Percentiles rank a stretch among this genome's conserved stretches.
phyloP scores from a whole-genome alignment of 2,329 filamentous ascomycete genomes.

The Furcasterigmium sp. region DNA sequence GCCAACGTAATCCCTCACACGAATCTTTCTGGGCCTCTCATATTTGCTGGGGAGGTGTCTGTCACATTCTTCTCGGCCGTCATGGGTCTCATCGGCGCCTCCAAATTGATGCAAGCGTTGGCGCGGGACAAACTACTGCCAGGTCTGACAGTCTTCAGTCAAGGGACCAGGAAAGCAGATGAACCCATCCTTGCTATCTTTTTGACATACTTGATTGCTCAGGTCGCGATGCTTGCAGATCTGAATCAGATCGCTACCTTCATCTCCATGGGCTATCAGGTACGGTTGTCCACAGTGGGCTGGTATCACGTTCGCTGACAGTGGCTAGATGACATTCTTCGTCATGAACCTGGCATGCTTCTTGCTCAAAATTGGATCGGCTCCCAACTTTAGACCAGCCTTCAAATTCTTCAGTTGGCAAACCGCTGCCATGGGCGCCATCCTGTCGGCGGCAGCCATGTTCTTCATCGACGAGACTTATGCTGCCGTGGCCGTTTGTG shows the following conservation, averaged over 20 bases:
- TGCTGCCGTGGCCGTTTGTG: conserved; percentile 67
- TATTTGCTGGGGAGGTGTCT: conserved; percentile 77
- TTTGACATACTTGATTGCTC: conserved; percentile 69
- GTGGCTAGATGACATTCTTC: conserved; percentile 75
- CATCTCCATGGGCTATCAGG: conserved; percentile 84
- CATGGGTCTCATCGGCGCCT: conserved; percentile 82
- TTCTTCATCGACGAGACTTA: conserved; percentile 85
- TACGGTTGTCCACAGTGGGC: conserved; percentile 15
- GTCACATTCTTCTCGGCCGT: conserved; percentile 80
- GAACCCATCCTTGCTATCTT: conserved; percentile 74
- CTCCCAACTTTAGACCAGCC: conserved; percentile 81
- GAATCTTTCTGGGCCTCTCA: conserved; percentile 68
- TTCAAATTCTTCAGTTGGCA: conserved; percentile 89
- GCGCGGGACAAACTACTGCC: conserved; percentile 75
- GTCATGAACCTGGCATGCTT: conserved; percentile 87
- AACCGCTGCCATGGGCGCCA: conserved; percentile 67
- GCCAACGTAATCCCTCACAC: conserved; percentile 76
- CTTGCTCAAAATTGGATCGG: conserved; percentile 77
- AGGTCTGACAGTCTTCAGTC: conserved; percentile 67
- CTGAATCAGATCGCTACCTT: conserved; percentile 86
- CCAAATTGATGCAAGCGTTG: conserved; percentile 79
- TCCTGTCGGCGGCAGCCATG: conserved; percentile 78
- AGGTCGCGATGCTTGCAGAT: conserved; percentile 75
- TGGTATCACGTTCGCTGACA: neutral
- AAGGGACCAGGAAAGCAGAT: conserved; percentile 66